Evolutionary conservation across 768 basidiomycete species (phyloP).

Genomic region (Harrya chromipes): DNA sequence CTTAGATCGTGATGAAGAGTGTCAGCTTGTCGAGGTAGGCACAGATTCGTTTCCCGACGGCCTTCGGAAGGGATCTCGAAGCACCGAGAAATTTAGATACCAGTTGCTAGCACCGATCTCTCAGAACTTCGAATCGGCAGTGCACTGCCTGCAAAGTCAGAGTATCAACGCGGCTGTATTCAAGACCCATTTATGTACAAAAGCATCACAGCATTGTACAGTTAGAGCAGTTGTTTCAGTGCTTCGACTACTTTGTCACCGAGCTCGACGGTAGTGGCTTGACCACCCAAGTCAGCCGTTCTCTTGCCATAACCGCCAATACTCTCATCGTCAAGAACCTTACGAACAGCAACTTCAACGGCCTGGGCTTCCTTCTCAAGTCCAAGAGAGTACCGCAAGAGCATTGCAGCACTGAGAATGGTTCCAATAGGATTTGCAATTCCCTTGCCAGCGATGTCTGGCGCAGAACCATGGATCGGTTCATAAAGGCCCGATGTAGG

Average conservation of each 20-base stretch:
- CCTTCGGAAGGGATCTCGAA: too few species aligned
- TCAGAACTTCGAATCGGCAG: too few species aligned
- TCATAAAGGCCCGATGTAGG: constrained; percentile 90
- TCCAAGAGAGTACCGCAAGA: constrained; percentile 92
- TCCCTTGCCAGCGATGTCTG: constrained; percentile 91
- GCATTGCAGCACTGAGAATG: constrained; percentile 90
- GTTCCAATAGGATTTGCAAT: constrained; percentile 96
- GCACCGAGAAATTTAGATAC: too few species aligned
- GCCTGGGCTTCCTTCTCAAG: constrained; percentile 79
- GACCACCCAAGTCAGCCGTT: constrained; percentile 87
- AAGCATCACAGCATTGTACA: neutral
- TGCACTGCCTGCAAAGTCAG: too few species aligned
- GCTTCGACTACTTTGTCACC: constrained; percentile 82
- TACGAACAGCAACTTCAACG: constrained; percentile 88
- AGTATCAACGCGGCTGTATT: too few species aligned
- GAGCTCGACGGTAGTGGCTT: constrained; percentile 67
- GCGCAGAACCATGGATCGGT: constrained; percentile 94
- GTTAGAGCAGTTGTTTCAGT: constrained; percentile 55
- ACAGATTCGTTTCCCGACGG: too few species aligned
- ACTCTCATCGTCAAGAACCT: constrained; percentile 71
- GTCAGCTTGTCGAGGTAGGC: too few species aligned
- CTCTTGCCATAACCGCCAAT: constrained; percentile 74
- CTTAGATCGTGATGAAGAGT: neutral
- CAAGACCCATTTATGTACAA: neutral
- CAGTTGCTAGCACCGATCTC: too few species aligned